Base-by-base conservation (phyloP, 1,139 yeast species). In the Zygoascus sp. region DNA sequence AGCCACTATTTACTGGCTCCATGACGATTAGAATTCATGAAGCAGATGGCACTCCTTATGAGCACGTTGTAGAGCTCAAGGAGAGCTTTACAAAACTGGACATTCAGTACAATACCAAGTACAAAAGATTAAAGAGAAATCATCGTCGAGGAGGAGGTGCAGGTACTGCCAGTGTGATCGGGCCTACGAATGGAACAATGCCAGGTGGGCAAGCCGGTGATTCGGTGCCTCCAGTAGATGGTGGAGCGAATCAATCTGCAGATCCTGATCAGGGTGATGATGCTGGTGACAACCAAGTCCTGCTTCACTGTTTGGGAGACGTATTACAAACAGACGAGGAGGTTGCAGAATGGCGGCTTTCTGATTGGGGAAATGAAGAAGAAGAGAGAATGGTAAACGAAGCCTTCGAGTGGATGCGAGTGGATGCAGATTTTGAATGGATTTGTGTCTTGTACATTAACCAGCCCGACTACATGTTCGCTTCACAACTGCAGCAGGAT, bases 31-130 rank as follows among this genome's bases (percentile, higher is more conserved):
- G 98, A 59, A 90, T 94, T 38, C 98, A 94, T 62, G 99, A 94
- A 63, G 95, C 97, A 0, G 98, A 94, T 65, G 98, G 98, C n/a
- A 88, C 97, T 0, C 98, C 99, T 0, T 92, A 94, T 60, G 99
- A 94, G 61, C 99, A 94, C 63, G 92, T 94, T 42, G 96, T 94
- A 19, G 95, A 89, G 55, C 72, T 94, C 48, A 87, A 88, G 59
- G 97, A 90, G 49, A 78, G 80, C 2, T 80, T 81, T 55, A 87
- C 96, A 0, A 89, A 87, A 59, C 72, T 94, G 44, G 98, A 94
- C 60, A 88, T 94, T 41, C 97, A 88, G 60, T 92, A 92, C 66
- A 92, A 94, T 62, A 88, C 97, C 11, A 92, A 89, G 63, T 88
- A 83, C 60, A 81, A 81, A 62, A 75, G 86, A 42, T 60, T 85